Evolutionary conservation across 331 rosid genomes (phyloP).

Genomic region (Quercus tomentella): DNA sequence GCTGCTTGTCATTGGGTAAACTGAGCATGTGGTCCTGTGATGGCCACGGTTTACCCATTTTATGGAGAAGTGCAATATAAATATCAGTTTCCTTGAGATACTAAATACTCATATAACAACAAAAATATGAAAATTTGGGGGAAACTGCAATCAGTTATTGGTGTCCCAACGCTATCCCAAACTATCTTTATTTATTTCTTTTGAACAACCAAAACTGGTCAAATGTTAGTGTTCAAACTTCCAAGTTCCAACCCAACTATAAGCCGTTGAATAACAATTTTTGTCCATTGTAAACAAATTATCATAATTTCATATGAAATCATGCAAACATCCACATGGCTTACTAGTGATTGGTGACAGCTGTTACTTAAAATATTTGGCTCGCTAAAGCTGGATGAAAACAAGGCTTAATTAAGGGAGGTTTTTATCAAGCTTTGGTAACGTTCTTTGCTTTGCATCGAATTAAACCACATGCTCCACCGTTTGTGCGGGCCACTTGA

Average conservation of each 20-base stretch:
- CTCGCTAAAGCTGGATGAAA: too few species aligned
- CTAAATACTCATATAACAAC: background rate
- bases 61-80: background rate
- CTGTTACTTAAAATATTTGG: too few species aligned
- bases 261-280: background rate
- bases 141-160: too few species aligned
- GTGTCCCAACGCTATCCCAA: background rate
- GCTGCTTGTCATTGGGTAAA: background rate
- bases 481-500: too few species aligned
- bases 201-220: too few species aligned
- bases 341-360: background rate
- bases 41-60: background rate
- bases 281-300: background rate
- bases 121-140: background rate
- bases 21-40: constrained; percentile 7
- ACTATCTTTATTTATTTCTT: background rate
- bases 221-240: too few species aligned
- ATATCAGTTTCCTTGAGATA: background rate
- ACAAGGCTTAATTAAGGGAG: too few species aligned
- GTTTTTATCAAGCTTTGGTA: too few species aligned
- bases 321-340: background rate
- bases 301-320: background rate
- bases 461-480: too few species aligned
- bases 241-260: background rate
- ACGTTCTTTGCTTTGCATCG: rapidly evolving